Evolutionary conservation across 345 rosid genomes (phyloP), one percentile per base, ranked within the genome.

Genomic region (Populus simonii): DNA sequence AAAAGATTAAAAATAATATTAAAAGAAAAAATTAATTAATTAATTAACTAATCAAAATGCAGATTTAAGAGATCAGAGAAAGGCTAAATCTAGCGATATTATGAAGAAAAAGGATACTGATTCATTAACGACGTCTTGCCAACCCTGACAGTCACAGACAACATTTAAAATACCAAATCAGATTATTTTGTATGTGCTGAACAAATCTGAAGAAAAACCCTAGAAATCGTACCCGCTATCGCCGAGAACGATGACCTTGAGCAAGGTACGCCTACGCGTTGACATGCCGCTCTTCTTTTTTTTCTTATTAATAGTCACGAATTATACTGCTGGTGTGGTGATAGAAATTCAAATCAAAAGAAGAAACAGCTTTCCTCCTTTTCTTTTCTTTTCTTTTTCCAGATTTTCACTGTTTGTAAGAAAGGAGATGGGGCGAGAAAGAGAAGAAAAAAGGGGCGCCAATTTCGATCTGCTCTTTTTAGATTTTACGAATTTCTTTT

Each of bases 51-150:
- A 59, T 59, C 11, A 59, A 23, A n/a, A n/a, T n/a, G 63, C 63
- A 59, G 6, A 23, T 57, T 57, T 3, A n/a, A 57, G n/a, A n/a
- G 13, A 57, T n/a, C 63, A 57, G 15, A n/a, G 29, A n/a, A 57
- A 57, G 7, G 63, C 63, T 25, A 59, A 20, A 7, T 18, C 23
- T 53, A 53, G 20, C 43, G 43, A 9, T 9, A 39, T 39, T 39
- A 39, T 7, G 6, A 62, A 38, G 20, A 13, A 7, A 7, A 31
- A 90, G 96, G 98, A 96, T 96, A 93, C 98, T 92, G 99, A 84
- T 93, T 96, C 98, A 93, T 93, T 92, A 96, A 79, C 68, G 99
- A 93, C 62, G 99, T 96, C 92, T 96, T 96, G 81, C 98, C 99
- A 79, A 93, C 99, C 91, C 99, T 96, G 87, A 71, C 62, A 87